Evolutionary conservation across 495 filamentous ascomycete species (phyloP), one percentile per base, ranked within the genome.

Genomic region (Hypomontagnella submonticulosa): DNA sequence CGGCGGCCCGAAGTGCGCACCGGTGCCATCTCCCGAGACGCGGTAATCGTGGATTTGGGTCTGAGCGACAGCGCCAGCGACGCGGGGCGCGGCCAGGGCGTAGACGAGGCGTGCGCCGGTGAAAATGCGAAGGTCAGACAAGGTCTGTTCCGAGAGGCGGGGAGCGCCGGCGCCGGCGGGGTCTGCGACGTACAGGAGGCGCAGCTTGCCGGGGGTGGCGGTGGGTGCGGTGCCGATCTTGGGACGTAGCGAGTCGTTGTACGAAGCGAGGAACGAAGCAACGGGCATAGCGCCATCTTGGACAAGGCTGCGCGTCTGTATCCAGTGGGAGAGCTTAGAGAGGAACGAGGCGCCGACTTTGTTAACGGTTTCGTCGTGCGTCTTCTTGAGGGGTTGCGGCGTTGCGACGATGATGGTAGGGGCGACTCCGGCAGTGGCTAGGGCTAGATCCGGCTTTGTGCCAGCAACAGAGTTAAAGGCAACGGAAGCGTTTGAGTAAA

Each of bases 31-130:
- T 13, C 75, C 67, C 48, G 83, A 77, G 13, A 87, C 81, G 38
- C 93, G 80, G 72, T 99, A 98, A 71, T 99, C 95, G 67, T 91
- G 94, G 32, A 92, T 82, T 59, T 89, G 86, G 9, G 92, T 95
- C 77, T 98, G 93, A 2, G 86, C 75, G 13, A 93, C 86, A 0
- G 95, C 90, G 18, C 95, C 95, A 4, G 93, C 94, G 18, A 97
- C 89, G 27, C 85, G 83, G 6, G 93, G 79, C 3, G 91, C 88
- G 43, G 92, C 91, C 27, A 98, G 81, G 0, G 92, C 92, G 76
- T 97, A 97, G 16, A 96, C 82, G 46, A 97, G 81, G 33, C 92
- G 87, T 8, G 92, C 88, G 9, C 89, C 86, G 6, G 90, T 93
- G 76, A 90, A 91, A 12, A 92, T 79, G 13, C 92, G 84, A 40